Base-by-base conservation (phyloP, 768 basidiomycete species). In the Xerocomellus intermedius region DNA sequence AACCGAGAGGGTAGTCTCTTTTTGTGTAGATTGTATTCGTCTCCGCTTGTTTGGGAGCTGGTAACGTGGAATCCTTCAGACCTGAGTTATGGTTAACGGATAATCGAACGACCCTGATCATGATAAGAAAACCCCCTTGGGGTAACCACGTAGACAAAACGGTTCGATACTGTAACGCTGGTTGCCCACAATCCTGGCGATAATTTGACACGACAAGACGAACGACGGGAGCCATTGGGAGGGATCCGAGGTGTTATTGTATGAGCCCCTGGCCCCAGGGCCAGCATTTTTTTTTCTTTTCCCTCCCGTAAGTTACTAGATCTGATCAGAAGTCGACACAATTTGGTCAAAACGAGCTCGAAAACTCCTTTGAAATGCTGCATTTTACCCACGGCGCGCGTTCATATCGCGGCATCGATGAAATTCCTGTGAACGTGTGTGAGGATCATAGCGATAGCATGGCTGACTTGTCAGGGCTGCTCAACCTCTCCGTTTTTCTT, bases 261-360 rank as follows among this genome's bases (percentile, higher is more conserved):
- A 26, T 3, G 21, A 19, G 51, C 36, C 5, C 26, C 14, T 21
- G 21, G 42, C 21, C 14, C 30, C 13, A 19, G 32, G 54, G 12
- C 30, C 36, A 44, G 2, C 24, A 14, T 26, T 16, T 26, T 48
- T 14, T 21, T 38, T 22, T 30, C 14, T 9, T 19, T 39, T 8
- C 22, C 54, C 33, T 50, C 24, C 24, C 30, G 24, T 46, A n/a
- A 37, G n/a, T 17, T 14, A 32, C 14, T 14, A 51, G 60, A 57
- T 64, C 62, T 48, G 62, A 69, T 67, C 58, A 69, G 68, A 68
- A 68, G 61, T 39, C 51, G 26, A 38, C 42, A 48, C 51, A 14
- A 61, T 70, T 61, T 66, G 69, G 69, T 66, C 36, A 70, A 61
- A 69, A 47, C 39, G 50, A 52, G 42, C 30, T 70, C 66, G 67